Evolutionary conservation across 139 green algal species (phyloP), one percentile per base, ranked within the genome.

Genomic region (Picochlorum sp.): DNA sequence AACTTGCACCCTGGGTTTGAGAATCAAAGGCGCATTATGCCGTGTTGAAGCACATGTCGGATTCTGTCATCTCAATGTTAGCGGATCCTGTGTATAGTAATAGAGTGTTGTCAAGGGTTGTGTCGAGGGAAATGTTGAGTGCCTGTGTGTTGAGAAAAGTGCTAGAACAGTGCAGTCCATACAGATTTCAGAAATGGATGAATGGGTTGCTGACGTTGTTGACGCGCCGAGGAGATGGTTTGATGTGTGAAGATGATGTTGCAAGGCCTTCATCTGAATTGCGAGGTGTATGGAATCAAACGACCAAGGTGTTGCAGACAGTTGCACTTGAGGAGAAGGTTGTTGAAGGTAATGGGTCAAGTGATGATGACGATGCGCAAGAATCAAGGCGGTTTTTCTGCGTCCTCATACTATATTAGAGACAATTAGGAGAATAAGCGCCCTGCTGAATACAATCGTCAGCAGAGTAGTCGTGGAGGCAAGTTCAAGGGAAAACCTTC

Each of bases 1-100:
- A 85, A 79, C 51, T 69, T 92, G 73, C 86, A 92, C 72, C 77
- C 81, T 0, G 84, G 80, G 1, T 80, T 90, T 28, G 66, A 70
- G 28, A 50, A 67, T 18, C 76, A 7, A 76, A 83, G 3, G 78
- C 76, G 2, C 70, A 85, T 68, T 85, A 83, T 68, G 65, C 62
- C 61, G 70, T 82, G 26, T 49, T 89, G 16, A 45, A 60, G 4
- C 57, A 71, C 2, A 74, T 92, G 2, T 74, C 69, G 2, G 78
- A 88, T 37, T 80, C 69, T 1, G 45, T 88, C 57, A 65, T 86
- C 58, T 45, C 50, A 1, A 20, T 28, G 6, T 26, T 55, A 26
- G 58, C 21, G 21, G 23, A n/a, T 18, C 69, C 13, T 7, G 16
- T 26, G 16, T 54, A 26, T 20, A 54, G n/a, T 21, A 26, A 20